Percentiles rank a stretch among this genome's conserved stretches.
Evolutionary conservation across 2,329 filamentous ascomycete species (phyloP).

Genomic region (Paraconiothyrium sp.): DNA sequence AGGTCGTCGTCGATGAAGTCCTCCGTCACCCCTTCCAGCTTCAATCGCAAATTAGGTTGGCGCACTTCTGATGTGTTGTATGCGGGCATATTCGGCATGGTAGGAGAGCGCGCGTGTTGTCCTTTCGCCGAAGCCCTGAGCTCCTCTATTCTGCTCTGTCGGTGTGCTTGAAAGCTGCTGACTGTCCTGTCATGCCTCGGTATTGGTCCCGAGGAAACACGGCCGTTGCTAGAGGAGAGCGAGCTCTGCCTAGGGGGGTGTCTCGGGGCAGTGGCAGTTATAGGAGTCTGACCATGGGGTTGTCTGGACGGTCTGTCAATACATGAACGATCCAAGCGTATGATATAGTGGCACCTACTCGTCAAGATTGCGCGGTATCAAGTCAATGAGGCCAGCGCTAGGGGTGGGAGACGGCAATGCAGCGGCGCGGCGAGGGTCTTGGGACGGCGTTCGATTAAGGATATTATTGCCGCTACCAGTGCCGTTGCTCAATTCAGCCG

Average conservation of each 20-base stretch:
- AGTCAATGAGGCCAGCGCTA: constrained; percentile 41
- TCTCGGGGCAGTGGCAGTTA: constrained; percentile 36
- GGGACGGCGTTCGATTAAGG: constrained; percentile 32
- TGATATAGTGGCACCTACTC: constrained; percentile 38
- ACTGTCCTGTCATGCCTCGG: constrained; percentile 48
- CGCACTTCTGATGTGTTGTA: constrained; percentile 42
- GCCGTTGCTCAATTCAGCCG: constrained; percentile 54
- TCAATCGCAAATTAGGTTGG: constrained; percentile 44
- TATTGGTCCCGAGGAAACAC: constrained; percentile 20
- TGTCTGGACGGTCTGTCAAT: constrained; percentile 40
- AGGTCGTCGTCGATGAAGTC: constrained; percentile 49
- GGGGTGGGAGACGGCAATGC: constrained; percentile 43
- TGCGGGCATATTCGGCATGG: constrained; percentile 51
- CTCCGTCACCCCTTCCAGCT: constrained; percentile 49
- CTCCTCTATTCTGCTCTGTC: constrained; percentile 38
- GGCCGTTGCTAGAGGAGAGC: constrained; percentile 26
- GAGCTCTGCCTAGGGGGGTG: constrained; percentile 35
- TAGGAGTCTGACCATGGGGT: constrained; percentile 47
- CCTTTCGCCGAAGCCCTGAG: constrained; percentile 31
- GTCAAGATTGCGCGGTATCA: constrained; percentile 50
- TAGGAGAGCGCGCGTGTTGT: constrained; percentile 46
- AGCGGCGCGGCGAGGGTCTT: constrained; percentile 35
- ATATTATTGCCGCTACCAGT: constrained; percentile 31
- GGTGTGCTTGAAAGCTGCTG: constrained; percentile 45
- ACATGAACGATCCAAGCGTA: constrained; percentile 13